Percentiles rank a stretch among this genome's conserved stretches.
phyloP scores from a whole-genome alignment of 2,329 filamentous ascomycete genomes.

The Ophiostoma sp. region DNA sequence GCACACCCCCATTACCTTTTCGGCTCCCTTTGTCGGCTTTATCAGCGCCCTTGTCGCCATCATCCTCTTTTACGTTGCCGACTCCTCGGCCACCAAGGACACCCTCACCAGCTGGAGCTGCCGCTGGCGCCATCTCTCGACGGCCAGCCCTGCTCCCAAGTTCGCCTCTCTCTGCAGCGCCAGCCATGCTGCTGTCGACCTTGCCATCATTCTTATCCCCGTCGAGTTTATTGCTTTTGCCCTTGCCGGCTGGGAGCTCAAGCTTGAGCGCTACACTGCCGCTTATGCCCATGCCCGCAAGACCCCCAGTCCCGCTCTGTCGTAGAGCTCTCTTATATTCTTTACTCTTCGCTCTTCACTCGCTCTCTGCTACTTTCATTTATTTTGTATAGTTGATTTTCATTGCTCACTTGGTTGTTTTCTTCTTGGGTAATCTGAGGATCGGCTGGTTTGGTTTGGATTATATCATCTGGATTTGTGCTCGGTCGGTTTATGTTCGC shows the following conservation, averaged over 20 bases:
- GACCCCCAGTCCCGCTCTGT: constrained; percentile 30
- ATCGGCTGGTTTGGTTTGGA: too few species aligned
- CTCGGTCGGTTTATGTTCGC: too few species aligned
- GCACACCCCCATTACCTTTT: constrained; percentile 37
- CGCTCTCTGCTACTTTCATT: background rate
- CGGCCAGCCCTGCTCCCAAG: constrained; percentile 48
- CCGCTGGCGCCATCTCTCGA: constrained; percentile 48
- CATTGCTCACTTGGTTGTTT: too few species aligned
- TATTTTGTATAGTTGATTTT: background rate
- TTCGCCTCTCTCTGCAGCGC: constrained; percentile 54
- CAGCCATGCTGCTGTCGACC: constrained; percentile 48
- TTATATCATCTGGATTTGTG: too few species aligned
- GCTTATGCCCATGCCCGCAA: constrained; percentile 34
- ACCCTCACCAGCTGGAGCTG: constrained; percentile 59
- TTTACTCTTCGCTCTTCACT: background rate
- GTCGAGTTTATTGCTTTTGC: constrained; percentile 48
- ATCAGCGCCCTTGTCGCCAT: constrained; percentile 48
- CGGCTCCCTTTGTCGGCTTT: constrained; percentile 40
- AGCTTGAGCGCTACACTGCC: constrained; percentile 40
- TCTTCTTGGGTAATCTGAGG: too few species aligned
- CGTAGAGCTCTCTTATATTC: background rate
- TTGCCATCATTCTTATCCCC: constrained; percentile 53
- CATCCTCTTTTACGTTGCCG: constrained; percentile 53
- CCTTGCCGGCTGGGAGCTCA: constrained; percentile 42
- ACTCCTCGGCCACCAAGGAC: constrained; percentile 47